Evolutionary conservation across 2,329 filamentous ascomycete genomes (phyloP).

Genomic region (Nigrospora sphaerica): DNA sequence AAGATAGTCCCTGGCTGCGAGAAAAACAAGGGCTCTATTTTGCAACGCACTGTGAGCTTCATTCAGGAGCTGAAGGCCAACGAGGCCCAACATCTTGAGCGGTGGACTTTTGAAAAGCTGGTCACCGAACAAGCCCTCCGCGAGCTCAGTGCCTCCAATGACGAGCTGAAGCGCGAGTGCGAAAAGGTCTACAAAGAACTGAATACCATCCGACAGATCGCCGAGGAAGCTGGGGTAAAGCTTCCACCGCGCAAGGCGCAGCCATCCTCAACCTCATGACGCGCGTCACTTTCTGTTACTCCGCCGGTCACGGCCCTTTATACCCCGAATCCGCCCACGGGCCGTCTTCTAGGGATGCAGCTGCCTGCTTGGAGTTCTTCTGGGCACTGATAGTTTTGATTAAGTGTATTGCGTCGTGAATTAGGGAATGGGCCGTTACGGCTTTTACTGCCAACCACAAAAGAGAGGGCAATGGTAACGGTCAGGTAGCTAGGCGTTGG

Average conservation of each 20-base stretch:
- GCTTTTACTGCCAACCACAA: too few species aligned
- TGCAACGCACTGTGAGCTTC: slow-evolving; percentile 88
- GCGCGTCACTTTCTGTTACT: background rate
- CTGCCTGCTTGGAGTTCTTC: too few species aligned
- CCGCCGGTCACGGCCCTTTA: background rate
- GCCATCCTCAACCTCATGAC: slow-evolving; percentile 9
- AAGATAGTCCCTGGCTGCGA: slow-evolving; percentile 97
- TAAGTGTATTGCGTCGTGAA: too few species aligned
- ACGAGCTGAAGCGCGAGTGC: slow-evolving; percentile 77
- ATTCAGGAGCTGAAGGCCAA: slow-evolving; percentile 94
- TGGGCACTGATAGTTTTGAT: too few species aligned
- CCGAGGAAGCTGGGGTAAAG: slow-evolving; percentile 51
- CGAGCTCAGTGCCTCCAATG: slow-evolving; percentile 80
- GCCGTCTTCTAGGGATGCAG: too few species aligned
- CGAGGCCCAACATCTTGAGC: slow-evolving; percentile 87
- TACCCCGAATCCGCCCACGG: background rate
- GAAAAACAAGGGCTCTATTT: slow-evolving; percentile 97
- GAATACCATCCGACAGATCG: slow-evolving; percentile 70
- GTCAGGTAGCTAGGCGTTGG: too few species aligned
- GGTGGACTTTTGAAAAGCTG: slow-evolving; percentile 88
- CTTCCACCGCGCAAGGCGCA: slow-evolving; percentile 35
- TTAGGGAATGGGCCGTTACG: too few species aligned
- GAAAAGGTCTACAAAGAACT: slow-evolving; percentile 71
- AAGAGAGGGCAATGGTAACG: too few species aligned
- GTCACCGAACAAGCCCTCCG: slow-evolving; percentile 83